A percentile compares a stretch with the other conserved stretches of the same genome.
These are phyloP conservation scores for Pestalotiopsis sp. DNA, from an alignment of 2,329 filamentous ascomycete species.

Conservation along the genomic window DNA sequence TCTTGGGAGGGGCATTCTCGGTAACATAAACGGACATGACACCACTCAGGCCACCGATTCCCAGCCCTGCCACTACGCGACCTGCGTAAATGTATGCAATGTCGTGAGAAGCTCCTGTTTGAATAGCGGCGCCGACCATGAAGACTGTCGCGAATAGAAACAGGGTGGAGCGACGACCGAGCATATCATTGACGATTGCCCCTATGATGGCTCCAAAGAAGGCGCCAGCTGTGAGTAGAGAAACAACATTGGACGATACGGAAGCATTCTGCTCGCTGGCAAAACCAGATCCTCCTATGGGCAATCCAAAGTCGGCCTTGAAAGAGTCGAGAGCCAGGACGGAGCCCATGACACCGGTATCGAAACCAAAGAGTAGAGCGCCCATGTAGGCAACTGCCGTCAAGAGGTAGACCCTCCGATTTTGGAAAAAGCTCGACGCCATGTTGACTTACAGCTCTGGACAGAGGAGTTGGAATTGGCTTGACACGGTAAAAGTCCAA, in stretches of 20 bases:
- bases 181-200: slow-evolving; percentile 54
- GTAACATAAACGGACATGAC: slow-evolving; percentile 38
- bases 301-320: slow-evolving; percentile 41
- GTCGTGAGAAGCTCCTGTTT: slow-evolving; percentile 61
- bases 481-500: background rate
- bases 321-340: slow-evolving; percentile 65
- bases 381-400: slow-evolving; percentile 4
- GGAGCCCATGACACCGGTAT: slow-evolving; percentile 69
- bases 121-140: slow-evolving; percentile 63
- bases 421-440: slow-evolving; percentile 4
- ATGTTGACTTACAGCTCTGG: background rate
- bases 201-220: slow-evolving; percentile 56
- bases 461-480: background rate
- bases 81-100: slow-evolving; percentile 54
- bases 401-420: slow-evolving; percentile 3
- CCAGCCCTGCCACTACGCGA: slow-evolving; percentile 44
- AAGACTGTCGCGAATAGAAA: slow-evolving; percentile 39
- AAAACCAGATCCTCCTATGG: slow-evolving; percentile 10
- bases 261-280: background rate
- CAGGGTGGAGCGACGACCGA: slow-evolving; percentile 43
- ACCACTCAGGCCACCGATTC: slow-evolving; percentile 44
- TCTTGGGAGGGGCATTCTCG: slow-evolving; percentile 40
- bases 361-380: slow-evolving; percentile 37
- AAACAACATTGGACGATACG: slow-evolving; percentile 48
- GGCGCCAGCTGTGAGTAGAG: slow-evolving; percentile 69